These are phyloP conservation scores for Arthromyces matolae DNA, from an alignment of 768 basidiomycete genomes.

Conservation along the genomic window DNA sequence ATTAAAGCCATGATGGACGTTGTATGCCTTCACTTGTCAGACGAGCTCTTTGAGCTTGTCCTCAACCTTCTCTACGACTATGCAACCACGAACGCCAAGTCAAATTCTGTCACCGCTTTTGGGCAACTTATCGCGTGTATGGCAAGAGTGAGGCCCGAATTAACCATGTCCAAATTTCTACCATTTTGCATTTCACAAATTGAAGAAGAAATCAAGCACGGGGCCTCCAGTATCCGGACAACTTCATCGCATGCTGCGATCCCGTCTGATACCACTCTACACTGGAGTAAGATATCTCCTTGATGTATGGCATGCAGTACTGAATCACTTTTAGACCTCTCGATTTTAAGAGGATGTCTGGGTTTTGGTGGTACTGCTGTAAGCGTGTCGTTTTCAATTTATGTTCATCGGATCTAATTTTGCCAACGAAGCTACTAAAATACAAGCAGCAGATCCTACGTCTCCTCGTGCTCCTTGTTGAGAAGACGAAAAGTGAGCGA, in stretches of 20 bases:
- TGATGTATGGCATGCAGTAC: background rate
- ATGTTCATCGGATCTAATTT: too few relatives aligned
- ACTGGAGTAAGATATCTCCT: conserved; percentile 69
- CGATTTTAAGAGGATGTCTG: conserved; percentile 78
- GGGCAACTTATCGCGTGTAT: conserved; percentile 85
- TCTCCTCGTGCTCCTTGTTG: conserved; percentile 62
- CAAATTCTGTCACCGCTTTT: conserved; percentile 88
- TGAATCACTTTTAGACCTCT: conserved; percentile 51
- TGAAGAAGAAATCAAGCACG: conserved; percentile 81
- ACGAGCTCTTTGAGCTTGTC: conserved; percentile 78
- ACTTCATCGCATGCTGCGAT: conserved; percentile 71
- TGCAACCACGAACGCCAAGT: conserved; percentile 82
- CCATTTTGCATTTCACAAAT: conserved; percentile 75
- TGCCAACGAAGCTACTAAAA: conserved; percentile 51
- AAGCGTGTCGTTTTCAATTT: conserved; percentile 30
- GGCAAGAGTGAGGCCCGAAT: conserved; percentile 71
- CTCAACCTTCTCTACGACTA: conserved; percentile 84
- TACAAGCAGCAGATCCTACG: conserved; percentile 63
- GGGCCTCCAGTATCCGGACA: conserved; percentile 82
- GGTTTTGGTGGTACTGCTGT: conserved; percentile 69
- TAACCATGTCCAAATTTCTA: conserved; percentile 77
- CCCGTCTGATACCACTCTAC: conserved; percentile 84
- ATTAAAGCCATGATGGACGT: conserved; percentile 79
- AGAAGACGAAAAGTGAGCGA: conserved; percentile 83
- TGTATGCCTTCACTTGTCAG: conserved; percentile 76